These are phyloP conservation scores for Leccinum laetum DNA, from an alignment of 1,284 basidiomycete genomes.

Conservation along the genomic window DNA sequence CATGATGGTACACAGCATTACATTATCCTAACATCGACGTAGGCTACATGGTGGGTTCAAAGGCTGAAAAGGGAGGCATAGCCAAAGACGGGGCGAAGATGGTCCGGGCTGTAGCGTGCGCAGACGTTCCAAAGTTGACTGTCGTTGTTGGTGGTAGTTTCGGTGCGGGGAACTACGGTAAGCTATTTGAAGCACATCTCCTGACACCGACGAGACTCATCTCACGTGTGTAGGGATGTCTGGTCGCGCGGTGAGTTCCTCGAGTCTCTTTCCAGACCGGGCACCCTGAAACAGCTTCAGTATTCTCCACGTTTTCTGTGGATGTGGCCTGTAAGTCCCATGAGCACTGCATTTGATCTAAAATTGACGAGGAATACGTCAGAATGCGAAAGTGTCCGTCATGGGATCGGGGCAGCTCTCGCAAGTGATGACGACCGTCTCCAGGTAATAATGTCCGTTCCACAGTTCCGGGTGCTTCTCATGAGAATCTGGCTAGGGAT, in stretches of 20 bases:
- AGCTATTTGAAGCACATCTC: conserved; percentile 2
- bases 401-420: conserved; percentile 96
- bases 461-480: neutral
- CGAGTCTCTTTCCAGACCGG: conserved; percentile 6
- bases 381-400: conserved; percentile 95
- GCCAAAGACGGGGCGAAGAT: conserved; percentile 98
- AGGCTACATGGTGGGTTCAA: conserved; percentile 96
- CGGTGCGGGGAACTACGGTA: conserved; percentile 94
- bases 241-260: conserved; percentile 71
- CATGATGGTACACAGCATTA: neutral
- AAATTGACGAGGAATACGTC: conserved; percentile 11
- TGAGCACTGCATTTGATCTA: conserved; percentile 4
- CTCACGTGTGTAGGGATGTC: conserved; percentile 66
- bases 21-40: conserved; percentile 7
- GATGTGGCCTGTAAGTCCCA: conserved; percentile 89
- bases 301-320: conserved; percentile 94
- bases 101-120: conserved; percentile 95
- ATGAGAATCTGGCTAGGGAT: conserved; percentile 48
- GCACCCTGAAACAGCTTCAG: conserved; percentile 36
- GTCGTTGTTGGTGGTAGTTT: conserved; percentile 96
- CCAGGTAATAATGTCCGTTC: conserved; percentile 52
- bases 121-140: conserved; percentile 93
- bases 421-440: conserved; percentile 90
- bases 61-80: conserved; percentile 93
- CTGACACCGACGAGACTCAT: conserved; percentile 15